Conservation (phyloP, 202 grass and related monocot genomes). For the Musa balbisiana region DNA sequence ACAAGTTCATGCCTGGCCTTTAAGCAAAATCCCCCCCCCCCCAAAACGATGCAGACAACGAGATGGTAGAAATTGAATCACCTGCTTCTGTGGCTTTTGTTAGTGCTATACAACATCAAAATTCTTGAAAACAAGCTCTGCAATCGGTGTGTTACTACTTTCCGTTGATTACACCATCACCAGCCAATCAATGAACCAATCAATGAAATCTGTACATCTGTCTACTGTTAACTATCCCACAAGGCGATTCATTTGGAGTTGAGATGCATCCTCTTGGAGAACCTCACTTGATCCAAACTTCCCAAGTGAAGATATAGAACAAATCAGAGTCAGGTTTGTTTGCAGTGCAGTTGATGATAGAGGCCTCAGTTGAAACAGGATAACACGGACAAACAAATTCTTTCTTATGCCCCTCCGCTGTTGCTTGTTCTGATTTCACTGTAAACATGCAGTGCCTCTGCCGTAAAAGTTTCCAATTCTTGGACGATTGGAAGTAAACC, state of each 20-base stretch:
- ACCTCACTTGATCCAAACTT: neutral
- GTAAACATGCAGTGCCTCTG: conserved; percentile 39
- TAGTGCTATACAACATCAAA: too few species aligned
- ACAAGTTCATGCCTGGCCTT: too few species aligned
- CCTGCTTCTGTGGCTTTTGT: too few species aligned
- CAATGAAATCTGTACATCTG: neutral
- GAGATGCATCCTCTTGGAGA: neutral
- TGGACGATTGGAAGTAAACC: conserved; percentile 57
- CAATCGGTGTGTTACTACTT: neutral
- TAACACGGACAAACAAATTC: too few species aligned
- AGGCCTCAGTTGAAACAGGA: too few species aligned
- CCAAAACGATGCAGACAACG: too few species aligned
- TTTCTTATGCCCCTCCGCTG: neutral
- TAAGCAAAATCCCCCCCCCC: too few species aligned
- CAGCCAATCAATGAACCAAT: conserved; percentile 3
- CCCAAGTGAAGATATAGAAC: too few species aligned
- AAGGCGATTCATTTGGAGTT: neutral
- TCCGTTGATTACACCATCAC: neutral
- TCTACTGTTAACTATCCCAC: neutral
- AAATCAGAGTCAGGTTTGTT: too few species aligned
- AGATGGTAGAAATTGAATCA: too few species aligned
- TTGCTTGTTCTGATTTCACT: conserved; percentile 33
- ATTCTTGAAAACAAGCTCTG: too few species aligned
- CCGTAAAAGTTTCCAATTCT: conserved; percentile 45
- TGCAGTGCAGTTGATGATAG: too few species aligned